Base-by-base conservation (phyloP, 495 filamentous ascomycete species). In the Darksidea phi region DNA sequence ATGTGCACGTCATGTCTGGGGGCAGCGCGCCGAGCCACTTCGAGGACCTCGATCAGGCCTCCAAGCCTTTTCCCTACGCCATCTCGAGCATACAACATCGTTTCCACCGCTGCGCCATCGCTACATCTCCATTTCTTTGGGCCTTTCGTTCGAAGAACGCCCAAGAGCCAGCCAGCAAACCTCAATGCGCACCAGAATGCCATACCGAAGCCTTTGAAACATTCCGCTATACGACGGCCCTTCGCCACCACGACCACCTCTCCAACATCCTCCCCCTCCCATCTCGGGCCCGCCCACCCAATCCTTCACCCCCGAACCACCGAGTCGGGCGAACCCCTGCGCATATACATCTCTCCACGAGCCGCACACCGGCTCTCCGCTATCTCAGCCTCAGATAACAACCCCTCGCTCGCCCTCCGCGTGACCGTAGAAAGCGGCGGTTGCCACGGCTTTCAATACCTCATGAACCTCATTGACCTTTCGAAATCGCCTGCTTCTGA, bases 391-490 rank as follows among this genome's bases (percentile, higher is more conserved):
- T 86, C 85, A 63, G 88, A 95, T 73, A 74, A 79, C 46, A 95
- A 95, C 75, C 89, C 92, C 2, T 77, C 86, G 67, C 83, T 95
- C 36, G 87, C 89, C 10, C 83, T 98, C 17, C 89, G 94, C 43
- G 87, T 98, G 67, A 87, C 89, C 41, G 92, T 98, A 25, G 89
- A 94, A 61, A 87, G 84, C 47, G 94, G 94, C 59, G 94, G 94
- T 36, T 98, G 94, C 74, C 95, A 98, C 76, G 94, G 94, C 18
- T 97, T 98, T 75, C 94, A 98, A 73, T 98, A 97, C 69, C 79
- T 95, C 25, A 95, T 98, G 88, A 88, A 87, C 6, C 81, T 96
- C 6, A 86, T 88, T 21, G 84, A 82, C 65, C 46, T 78, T 0
- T 68, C 72, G 23, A 79, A 82, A 54, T 73, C 86, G 23, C 82